Evolutionary conservation across 176 grass and related monocot species (phyloP).

Genomic region (Cenchrus fungigraminus): DNA sequence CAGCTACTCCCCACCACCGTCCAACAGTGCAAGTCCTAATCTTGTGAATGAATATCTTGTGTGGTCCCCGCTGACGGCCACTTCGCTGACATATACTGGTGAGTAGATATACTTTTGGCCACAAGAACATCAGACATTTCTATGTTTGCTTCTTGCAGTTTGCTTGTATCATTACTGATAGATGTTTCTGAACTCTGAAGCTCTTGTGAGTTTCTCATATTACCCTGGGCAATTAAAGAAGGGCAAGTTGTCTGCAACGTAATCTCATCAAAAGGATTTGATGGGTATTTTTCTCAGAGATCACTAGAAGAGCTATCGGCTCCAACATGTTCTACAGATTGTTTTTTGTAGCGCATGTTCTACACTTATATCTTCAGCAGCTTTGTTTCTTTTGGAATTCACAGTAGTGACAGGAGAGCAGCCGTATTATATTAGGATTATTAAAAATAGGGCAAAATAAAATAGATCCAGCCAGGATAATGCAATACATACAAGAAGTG

Average conservation of each 20-base stretch:
- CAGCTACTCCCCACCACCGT: too few relatives aligned
- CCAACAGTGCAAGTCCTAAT: too few relatives aligned
- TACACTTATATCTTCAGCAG: neutral
- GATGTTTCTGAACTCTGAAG: neutral
- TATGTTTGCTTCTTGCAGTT: too few relatives aligned
- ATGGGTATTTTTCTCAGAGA: neutral
- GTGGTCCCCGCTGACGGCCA: too few relatives aligned
- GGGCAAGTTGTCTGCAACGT: neutral
- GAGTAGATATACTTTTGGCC: too few relatives aligned
- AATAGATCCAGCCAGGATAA: too few relatives aligned
- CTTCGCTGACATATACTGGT: too few relatives aligned
- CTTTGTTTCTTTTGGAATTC: neutral
- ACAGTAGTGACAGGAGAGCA: neutral
- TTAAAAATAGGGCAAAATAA: neutral
- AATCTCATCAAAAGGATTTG: neutral
- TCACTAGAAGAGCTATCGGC: neutral
- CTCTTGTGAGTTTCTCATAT: neutral
- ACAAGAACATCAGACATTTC: too few relatives aligned
- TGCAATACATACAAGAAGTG: too few relatives aligned
- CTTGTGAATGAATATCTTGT: too few relatives aligned
- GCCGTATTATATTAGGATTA: neutral
- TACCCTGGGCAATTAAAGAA: neutral
- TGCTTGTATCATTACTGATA: too few relatives aligned
- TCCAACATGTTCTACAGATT: neutral
- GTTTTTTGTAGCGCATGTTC: too few relatives aligned